Base-by-base conservation (phyloP, 257 asterid species). In the Paraleonurus japonicus region DNA sequence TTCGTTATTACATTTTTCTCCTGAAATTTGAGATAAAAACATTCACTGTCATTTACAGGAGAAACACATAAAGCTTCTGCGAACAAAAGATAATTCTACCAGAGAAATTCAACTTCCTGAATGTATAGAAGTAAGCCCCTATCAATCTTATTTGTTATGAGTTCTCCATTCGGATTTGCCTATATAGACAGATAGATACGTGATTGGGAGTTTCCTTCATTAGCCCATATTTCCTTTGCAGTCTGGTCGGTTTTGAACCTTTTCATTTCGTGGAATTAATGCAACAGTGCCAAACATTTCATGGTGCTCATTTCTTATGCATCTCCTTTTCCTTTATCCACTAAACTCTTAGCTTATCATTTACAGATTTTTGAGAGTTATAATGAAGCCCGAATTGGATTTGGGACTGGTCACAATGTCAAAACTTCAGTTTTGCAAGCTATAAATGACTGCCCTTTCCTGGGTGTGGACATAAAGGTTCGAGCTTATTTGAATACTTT, bases 371-470 rank as follows among this genome's bases (percentile, higher is more conserved):
- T 88, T 65, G 85, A 76, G 71, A 76, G 76, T 28, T 83, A 78
- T 37, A 81, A 73, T 69, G 92, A 86, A 75, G 96, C 96, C 23
- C 87, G 83, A 80, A 79, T 92, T 79, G 98, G 96, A 47, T 91
- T 89, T 85, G 99, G 98, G 71, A 84, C 95, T 73, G 96, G 95
- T 69, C 76, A 81, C 82, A 81, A 76, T 72, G 71, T 91, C 71
- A 87, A 85, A 77, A 78, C 85, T 57, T 89, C 98, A 65, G 81
- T 91, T 80, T 67, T 78, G 71, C 87, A 67, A 75, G 96, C 99
- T 48, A 83, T 82, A 48, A 82, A 84, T 39, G 97, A 86, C 70
- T 91, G 96, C 85, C 95, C 97, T 75, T 94, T 90, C 85, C 82
- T 89, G 71, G 89, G 88, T 65, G 81, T 79, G 59, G 86, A 83